Evolutionary conservation across 108 stramenopile genomes (phyloP).

Genomic region (Epithemia pelagica): DNA sequence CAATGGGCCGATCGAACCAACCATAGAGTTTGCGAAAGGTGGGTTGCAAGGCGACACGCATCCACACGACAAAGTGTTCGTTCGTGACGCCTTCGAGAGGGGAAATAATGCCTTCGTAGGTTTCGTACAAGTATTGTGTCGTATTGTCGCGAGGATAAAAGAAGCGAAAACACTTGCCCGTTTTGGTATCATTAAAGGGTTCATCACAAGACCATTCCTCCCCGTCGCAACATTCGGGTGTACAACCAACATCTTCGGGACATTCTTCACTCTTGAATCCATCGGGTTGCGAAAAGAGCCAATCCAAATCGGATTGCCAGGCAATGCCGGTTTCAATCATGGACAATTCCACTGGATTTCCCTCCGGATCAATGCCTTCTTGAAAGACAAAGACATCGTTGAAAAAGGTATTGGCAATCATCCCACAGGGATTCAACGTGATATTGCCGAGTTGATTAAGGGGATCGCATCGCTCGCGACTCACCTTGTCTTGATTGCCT

Average conservation of each 20-base stretch:
- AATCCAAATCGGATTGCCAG: conserved; percentile 90
- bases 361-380: conserved; percentile 20
- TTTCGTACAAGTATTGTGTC: conserved; percentile 81
- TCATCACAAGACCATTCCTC: conserved; percentile 49
- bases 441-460: conserved; percentile 51
- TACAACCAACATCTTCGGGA: conserved; percentile 25
- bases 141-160: conserved; percentile 83
- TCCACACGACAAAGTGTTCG: conserved; percentile 99
- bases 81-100: conserved; percentile 89
- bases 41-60: conserved; percentile 90
- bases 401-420: conserved; percentile 97
- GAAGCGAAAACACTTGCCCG: conserved; percentile 70
- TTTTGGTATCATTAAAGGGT: conserved; percentile 41
- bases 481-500: not conserved
- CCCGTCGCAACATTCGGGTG: conserved; percentile 49
- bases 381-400: conserved; percentile 78
- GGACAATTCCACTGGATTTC: conserved; percentile 25
- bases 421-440: conserved; percentile 93
- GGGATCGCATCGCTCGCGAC: conserved; percentile 38
- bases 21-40: conserved; percentile 97
- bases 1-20: conserved; percentile 79
- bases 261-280: conserved; percentile 62
- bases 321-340: conserved; percentile 91
- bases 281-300: conserved; percentile 75
- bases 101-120: conserved; percentile 68